phyloP scores from a whole-genome alignment of 2,329 filamentous ascomycete species.

The Immersiporthe knoxdaviesiana region DNA sequence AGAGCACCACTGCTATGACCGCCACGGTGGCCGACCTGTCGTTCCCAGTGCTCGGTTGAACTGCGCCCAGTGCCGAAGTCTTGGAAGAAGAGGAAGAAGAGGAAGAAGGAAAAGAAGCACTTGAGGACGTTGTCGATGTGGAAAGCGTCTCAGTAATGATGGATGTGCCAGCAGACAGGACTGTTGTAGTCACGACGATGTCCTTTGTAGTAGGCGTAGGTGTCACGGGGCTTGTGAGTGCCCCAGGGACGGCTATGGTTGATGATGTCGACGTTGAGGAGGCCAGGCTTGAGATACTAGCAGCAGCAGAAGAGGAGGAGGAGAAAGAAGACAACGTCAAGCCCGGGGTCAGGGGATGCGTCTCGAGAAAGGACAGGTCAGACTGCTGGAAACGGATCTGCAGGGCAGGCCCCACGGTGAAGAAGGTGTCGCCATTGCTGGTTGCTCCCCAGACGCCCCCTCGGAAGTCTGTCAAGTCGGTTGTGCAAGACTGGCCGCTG shows the following conservation, averaged over 20 bases:
- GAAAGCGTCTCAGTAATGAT: not conserved
- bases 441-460: constrained; percentile 44
- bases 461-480: constrained; percentile 45
- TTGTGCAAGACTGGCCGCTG: constrained; percentile 44
- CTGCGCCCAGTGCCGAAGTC: not conserved
- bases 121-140: not conserved
- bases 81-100: not conserved
- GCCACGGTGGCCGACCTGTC: not conserved
- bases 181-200: not conserved
- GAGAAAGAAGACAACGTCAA: constrained; percentile 29
- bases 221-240: not conserved
- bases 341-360: constrained; percentile 43
- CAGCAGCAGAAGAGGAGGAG: not conserved
- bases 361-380: constrained; percentile 41
- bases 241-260: not conserved
- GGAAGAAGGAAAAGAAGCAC: too few species aligned
- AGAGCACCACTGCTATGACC: constrained; percentile 13
- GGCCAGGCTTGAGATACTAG: not conserved
- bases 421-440: constrained; percentile 30
- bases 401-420: constrained; percentile 43
- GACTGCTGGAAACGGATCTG: constrained; percentile 44
- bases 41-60: not conserved
- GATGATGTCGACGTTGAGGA: not conserved
- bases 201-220: too few species aligned
- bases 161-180: not conserved